A percentile compares a stretch with the other conserved stretches of the same genome.
These are phyloP conservation scores for Choiromyces venosus DNA, from an alignment of 495 filamentous ascomycete genomes.

Conservation along the genomic window DNA sequence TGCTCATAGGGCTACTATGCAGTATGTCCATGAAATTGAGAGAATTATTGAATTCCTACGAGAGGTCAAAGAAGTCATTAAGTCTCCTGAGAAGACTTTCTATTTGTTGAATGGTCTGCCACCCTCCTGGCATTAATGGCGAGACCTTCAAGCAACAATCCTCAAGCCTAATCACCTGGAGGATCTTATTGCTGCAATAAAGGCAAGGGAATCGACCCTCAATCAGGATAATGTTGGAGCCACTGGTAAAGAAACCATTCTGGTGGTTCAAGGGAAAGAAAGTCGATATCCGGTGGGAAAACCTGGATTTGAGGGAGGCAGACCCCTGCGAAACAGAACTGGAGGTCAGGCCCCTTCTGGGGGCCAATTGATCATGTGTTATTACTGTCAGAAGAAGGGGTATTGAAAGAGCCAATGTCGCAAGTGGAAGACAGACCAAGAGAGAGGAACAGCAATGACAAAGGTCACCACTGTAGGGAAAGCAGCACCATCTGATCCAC, in stretches of 20 bases:
- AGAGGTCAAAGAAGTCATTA: no score
- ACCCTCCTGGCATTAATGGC: neutral
- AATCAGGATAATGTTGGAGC: neutral
- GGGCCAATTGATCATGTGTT: neutral
- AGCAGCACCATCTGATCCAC: no score
- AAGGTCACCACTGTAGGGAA: no score
- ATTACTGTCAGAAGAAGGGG: neutral
- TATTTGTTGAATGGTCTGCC: neutral
- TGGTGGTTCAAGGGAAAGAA: neutral
- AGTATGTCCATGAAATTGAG: no score
- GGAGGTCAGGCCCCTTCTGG: no score
- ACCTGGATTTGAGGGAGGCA: neutral
- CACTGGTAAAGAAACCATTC: neutral
- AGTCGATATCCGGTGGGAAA: no score
- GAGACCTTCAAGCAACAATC: neutral
- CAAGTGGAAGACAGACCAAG: neutral
- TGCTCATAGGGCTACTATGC: no score
- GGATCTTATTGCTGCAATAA: neutral
- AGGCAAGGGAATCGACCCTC: neutral
- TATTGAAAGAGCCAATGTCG: neutral
- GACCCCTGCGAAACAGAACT: neutral
- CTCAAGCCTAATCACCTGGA: neutral
- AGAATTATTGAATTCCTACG: no score
- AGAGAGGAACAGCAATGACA: no score
- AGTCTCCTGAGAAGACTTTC: neutral